Evolutionary conservation across 2,329 filamentous ascomycete species (phyloP).

Genomic region (Ceratocystis lukuohia): DNA sequence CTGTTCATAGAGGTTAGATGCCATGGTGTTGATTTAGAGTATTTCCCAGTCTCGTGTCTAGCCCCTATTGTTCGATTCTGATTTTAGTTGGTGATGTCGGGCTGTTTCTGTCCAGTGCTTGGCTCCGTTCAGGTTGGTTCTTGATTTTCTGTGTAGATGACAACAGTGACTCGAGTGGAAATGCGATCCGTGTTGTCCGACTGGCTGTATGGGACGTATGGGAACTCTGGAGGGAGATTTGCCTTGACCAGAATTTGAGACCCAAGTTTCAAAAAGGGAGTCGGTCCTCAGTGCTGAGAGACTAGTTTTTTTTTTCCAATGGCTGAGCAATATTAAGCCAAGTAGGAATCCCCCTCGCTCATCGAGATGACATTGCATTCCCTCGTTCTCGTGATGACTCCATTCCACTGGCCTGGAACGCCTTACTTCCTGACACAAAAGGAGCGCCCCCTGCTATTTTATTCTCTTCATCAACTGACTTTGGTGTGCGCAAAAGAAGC

Average conservation of each 20-base stretch:
- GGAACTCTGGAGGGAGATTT: not conserved
- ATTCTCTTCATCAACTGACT: not conserved
- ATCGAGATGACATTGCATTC: too few species aligned
- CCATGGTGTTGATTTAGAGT: slow-evolving; percentile 5
- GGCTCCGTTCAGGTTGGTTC: not conserved
- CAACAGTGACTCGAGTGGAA: not conserved
- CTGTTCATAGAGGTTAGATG: slow-evolving; percentile 45
- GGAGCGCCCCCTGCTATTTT: not conserved
- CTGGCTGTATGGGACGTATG: not conserved
- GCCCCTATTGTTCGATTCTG: not conserved
- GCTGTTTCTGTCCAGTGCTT: not conserved
- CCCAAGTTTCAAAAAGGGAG: not conserved
- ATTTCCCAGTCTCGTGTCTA: not conserved
- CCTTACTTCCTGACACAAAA: not conserved
- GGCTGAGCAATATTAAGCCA: too few species aligned
- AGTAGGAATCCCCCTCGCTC: too few species aligned
- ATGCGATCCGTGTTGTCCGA: too few species aligned
- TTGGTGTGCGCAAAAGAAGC: not conserved
- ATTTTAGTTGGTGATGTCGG: too few species aligned
- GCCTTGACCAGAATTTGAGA: not conserved
- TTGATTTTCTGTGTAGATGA: not conserved
- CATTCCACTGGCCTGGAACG: not conserved
- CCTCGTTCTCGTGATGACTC: not conserved
- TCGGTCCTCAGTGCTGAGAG: not conserved
- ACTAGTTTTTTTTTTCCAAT: not conserved